These are phyloP conservation scores for Candida silvicultrix DNA, from an alignment of 805 yeast species.

Conservation along the genomic window DNA sequence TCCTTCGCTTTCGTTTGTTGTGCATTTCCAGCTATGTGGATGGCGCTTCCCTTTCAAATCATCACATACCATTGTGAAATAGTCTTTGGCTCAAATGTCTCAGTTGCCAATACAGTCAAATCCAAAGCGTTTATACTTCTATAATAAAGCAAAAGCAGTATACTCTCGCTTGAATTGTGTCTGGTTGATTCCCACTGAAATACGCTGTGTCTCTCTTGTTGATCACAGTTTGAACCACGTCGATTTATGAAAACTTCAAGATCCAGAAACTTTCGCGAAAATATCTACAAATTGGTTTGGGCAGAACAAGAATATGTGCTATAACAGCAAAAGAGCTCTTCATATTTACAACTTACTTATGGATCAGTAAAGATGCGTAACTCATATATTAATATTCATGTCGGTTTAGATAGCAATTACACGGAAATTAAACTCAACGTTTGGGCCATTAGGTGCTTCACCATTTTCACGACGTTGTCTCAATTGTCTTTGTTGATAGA, in stretches of 20 bases:
- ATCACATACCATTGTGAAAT: not conserved
- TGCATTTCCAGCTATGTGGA: too few species aligned
- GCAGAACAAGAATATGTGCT: not conserved
- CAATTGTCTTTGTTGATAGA: conserved; percentile 10
- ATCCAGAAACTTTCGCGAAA: not conserved
- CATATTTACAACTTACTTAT: too few species aligned
- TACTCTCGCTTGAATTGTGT: not conserved
- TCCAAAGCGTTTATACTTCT: too few species aligned
- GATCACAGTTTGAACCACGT: not conserved
- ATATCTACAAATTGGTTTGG: not conserved
- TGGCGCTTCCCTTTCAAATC: too few species aligned
- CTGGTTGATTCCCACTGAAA: not conserved
- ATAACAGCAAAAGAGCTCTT: too few species aligned
- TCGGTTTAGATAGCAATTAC: conserved; percentile 15
- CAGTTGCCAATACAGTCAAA: too few species aligned
- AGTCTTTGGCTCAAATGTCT: too few species aligned
- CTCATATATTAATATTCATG: too few species aligned
- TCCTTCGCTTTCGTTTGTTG: too few species aligned
- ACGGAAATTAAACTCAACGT: conserved; percentile 14
- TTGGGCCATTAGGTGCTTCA: conserved; percentile 1
- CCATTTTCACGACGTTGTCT: conserved; percentile 7
- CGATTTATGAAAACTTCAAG: not conserved
- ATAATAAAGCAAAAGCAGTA: too few species aligned
- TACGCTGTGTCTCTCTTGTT: not conserved
- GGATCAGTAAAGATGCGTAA: too few species aligned